Evolutionary conservation across 495 filamentous ascomycete genomes (phyloP).

Genomic region (Aspergillus avenaceus): DNA sequence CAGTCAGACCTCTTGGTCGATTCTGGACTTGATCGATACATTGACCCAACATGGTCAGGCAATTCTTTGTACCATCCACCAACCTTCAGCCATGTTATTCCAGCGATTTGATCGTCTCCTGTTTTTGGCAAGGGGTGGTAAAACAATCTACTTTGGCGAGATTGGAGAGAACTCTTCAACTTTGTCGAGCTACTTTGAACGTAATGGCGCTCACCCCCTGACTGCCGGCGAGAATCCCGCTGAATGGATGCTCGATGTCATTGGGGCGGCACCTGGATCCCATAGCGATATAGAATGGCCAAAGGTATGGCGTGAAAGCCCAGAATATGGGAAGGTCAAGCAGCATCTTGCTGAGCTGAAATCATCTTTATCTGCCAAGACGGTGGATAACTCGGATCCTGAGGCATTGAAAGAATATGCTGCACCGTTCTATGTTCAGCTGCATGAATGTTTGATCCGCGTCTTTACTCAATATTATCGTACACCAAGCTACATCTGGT

Average conservation of each 20-base stretch:
- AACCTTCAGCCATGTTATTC: slow-evolving; percentile 83
- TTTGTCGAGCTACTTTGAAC: slow-evolving; percentile 67
- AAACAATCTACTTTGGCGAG: slow-evolving; percentile 72
- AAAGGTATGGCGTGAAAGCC: slow-evolving; percentile 2
- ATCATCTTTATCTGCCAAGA: slow-evolving; percentile 39
- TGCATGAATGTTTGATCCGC: slow-evolving; percentile 39
- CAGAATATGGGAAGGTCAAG: slow-evolving; percentile 52
- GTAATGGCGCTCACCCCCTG: slow-evolving; percentile 60
- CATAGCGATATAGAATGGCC: slow-evolving; percentile 66
- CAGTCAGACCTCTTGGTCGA: slow-evolving; percentile 79
- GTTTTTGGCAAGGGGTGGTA: slow-evolving; percentile 68
- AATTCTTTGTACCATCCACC: slow-evolving; percentile 86
- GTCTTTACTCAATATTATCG: slow-evolving; percentile 49
- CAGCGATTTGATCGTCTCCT: slow-evolving; percentile 80
- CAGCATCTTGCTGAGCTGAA: slow-evolving; percentile 49
- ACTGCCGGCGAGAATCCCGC: slow-evolving; percentile 69
- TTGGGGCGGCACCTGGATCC: slow-evolving; percentile 72
- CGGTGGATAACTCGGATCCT: background rate
- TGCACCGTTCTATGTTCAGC: slow-evolving; percentile 43
- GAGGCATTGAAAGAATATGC: slow-evolving; percentile 36
- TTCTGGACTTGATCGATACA: slow-evolving; percentile 69
- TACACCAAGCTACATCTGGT: slow-evolving; percentile 45
- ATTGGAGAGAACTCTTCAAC: slow-evolving; percentile 53
- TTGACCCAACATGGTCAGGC: slow-evolving; percentile 76
- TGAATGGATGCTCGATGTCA: slow-evolving; percentile 85